phyloP scores from a whole-genome alignment of 768 basidiomycete species.

The Leucogyrophana mollusca region DNA sequence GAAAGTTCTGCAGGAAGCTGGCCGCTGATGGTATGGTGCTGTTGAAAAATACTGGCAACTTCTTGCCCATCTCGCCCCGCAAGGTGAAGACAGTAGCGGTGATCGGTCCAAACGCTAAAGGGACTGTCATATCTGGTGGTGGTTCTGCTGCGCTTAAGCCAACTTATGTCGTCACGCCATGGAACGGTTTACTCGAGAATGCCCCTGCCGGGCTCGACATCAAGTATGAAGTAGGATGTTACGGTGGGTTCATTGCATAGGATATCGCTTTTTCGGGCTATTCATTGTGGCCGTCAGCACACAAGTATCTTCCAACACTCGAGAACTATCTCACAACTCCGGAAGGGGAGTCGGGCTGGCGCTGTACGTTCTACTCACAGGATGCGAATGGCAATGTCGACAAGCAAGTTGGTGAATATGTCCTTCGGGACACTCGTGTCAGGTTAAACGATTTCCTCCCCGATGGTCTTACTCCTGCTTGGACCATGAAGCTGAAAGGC shows the following conservation, averaged over 20 bases:
- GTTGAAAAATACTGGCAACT: conserved; percentile 54
- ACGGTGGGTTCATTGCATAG: conserved; percentile 39
- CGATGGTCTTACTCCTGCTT: conserved; percentile 46
- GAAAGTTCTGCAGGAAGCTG: conserved; percentile 52
- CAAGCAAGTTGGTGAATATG: conserved; percentile 43
- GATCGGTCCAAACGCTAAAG: conserved; percentile 70
- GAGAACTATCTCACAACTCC: conserved; percentile 55
- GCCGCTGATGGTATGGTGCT: conserved; percentile 66
- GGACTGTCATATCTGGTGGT: conserved; percentile 60
- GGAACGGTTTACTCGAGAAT: conserved; percentile 52
- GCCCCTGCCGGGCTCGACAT: conserved; percentile 51
- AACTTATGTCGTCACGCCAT: conserved; percentile 64
- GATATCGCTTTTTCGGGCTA: not conserved
- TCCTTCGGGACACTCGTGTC: conserved; percentile 58
- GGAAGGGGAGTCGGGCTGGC: conserved; percentile 58
- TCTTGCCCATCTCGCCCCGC: conserved; percentile 51
- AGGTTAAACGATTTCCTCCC: conserved; percentile 70
- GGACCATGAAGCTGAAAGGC: conserved; percentile 59
- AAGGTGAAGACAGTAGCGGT: conserved; percentile 52
- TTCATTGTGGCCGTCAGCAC: conserved; percentile 38
- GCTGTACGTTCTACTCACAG: conserved; percentile 61
- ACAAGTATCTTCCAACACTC: conserved; percentile 70
- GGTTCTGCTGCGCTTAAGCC: conserved; percentile 71
- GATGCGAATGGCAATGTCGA: conserved; percentile 46
- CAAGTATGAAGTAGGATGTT: conserved; percentile 61